These are phyloP conservation scores for Mycena alexandri DNA, from an alignment of 768 basidiomycete genomes.

Conservation along the genomic window DNA sequence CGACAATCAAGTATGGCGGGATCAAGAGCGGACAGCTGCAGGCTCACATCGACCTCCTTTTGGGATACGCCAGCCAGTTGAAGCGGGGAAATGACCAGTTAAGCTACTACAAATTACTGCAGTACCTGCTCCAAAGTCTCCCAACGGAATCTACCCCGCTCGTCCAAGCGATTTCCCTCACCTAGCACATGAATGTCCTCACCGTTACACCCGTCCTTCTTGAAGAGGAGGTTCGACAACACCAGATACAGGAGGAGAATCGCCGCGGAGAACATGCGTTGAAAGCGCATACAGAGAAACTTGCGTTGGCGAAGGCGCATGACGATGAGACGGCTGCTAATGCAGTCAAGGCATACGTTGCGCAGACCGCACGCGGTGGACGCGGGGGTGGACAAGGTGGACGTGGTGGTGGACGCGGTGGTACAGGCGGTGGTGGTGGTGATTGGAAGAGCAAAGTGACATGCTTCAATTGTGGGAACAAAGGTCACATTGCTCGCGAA, in stretches of 20 bases:
- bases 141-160: too few relatives aligned
- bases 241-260: neutral
- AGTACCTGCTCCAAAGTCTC: neutral
- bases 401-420: too few relatives aligned
- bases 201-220: slow-evolving; percentile 3
- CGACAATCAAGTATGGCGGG: slow-evolving; percentile 1
- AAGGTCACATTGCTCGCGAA: neutral
- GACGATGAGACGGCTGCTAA: too few relatives aligned
- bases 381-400: too few relatives aligned
- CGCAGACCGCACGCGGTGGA: too few relatives aligned
- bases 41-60: neutral
- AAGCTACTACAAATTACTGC: neutral
- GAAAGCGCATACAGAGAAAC: too few relatives aligned
- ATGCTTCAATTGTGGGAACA: neutral
- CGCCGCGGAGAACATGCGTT: too few relatives aligned
- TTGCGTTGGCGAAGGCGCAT: too few relatives aligned
- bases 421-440: neutral
- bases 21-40: slow-evolving; percentile 5
- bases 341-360: too few relatives aligned
- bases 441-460: neutral
- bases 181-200: neutral
- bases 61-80: neutral
- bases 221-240: slow-evolving; percentile 5
- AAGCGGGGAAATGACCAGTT: slow-evolving; percentile 2
- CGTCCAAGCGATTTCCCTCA: neutral